These are phyloP conservation scores for Cladosporium sp. DNA, from an alignment of 2,329 filamentous ascomycete species.

Conservation along the genomic window DNA sequence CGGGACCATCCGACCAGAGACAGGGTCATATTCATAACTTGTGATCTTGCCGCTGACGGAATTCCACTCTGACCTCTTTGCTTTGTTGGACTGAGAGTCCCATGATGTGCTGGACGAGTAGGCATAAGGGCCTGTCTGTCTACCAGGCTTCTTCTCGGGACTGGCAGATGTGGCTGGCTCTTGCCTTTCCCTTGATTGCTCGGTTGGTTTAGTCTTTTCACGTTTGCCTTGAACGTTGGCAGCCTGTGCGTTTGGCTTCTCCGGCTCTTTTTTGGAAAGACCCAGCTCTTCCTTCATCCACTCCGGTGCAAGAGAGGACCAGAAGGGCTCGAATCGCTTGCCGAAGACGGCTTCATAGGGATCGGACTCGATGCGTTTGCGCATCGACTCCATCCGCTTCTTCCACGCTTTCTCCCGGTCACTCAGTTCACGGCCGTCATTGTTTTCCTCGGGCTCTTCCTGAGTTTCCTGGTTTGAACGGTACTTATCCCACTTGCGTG, in stretches of 20 bases:
- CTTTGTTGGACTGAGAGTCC: slow-evolving; percentile 28
- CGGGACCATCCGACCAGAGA: slow-evolving; percentile 33
- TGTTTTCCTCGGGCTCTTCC: slow-evolving; percentile 1
- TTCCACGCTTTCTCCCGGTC: slow-evolving; percentile 26
- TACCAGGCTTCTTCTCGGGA: slow-evolving; percentile 6
- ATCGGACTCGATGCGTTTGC: slow-evolving; percentile 33
- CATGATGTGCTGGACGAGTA: slow-evolving; percentile 25
- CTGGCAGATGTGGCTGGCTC: neutral
- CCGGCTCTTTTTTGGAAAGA: slow-evolving; percentile 12
- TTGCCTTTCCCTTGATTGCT: neutral
- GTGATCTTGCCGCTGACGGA: slow-evolving; percentile 24
- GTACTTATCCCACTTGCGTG: slow-evolving; percentile 14
- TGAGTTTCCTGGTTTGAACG: slow-evolving; percentile 12
- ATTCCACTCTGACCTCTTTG: slow-evolving; percentile 27
- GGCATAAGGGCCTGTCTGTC: slow-evolving; percentile 18
- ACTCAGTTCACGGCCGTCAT: slow-evolving; percentile 23
- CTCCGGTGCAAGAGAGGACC: slow-evolving; percentile 25
- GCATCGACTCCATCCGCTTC: slow-evolving; percentile 28
- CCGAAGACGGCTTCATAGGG: slow-evolving; percentile 41
- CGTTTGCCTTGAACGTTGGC: neutral
- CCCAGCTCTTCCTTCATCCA: slow-evolving; percentile 25
- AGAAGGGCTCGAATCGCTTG: slow-evolving; percentile 31
- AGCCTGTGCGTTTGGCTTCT: neutral
- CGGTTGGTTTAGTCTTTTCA: neutral
- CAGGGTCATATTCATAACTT: slow-evolving; percentile 32